These are phyloP conservation scores for Thelonectria blattea DNA, from an alignment of 2,329 filamentous ascomycete species.

Conservation along the genomic window DNA sequence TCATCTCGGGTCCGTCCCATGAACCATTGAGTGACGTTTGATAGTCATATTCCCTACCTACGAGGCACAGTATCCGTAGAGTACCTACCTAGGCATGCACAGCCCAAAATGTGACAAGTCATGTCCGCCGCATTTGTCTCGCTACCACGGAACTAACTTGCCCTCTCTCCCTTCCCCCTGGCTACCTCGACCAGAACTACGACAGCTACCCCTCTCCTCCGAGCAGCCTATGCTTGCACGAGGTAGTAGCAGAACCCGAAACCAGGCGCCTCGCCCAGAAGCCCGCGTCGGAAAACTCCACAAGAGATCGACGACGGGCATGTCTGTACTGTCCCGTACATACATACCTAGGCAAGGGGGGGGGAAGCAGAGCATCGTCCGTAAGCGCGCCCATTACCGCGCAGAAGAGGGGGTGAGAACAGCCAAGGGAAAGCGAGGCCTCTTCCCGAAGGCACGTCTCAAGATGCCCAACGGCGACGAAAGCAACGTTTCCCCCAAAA, in stretches of 20 bases:
- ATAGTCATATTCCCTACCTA: background rate
- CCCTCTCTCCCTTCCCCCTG: background rate
- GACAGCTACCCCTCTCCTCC: background rate
- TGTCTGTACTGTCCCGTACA: too few relatives aligned
- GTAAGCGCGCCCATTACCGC: background rate
- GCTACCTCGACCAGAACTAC: slow-evolving; percentile 1
- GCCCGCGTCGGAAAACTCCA: background rate
- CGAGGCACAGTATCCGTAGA: too few relatives aligned
- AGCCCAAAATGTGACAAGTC: slow-evolving; percentile 24
- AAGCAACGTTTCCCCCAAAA: background rate
- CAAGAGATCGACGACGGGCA: background rate
- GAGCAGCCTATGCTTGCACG: background rate
- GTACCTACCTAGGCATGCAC: too few relatives aligned
- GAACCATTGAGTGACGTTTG: slow-evolving; percentile 14
- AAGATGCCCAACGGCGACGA: background rate
- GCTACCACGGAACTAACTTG: slow-evolving; percentile 1
- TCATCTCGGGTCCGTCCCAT: slow-evolving; percentile 4
- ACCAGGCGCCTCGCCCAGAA: too few relatives aligned
- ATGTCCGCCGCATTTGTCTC: slow-evolving; percentile 9
- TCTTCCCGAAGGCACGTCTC: background rate
- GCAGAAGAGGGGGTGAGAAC: background rate
- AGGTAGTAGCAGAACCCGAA: background rate
- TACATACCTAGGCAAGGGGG: too few relatives aligned
- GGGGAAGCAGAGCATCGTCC: background rate
- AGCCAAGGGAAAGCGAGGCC: background rate